phyloP scores from a whole-genome alignment of 208 protist genomes.

The Leishmania gerbilli region DNA sequence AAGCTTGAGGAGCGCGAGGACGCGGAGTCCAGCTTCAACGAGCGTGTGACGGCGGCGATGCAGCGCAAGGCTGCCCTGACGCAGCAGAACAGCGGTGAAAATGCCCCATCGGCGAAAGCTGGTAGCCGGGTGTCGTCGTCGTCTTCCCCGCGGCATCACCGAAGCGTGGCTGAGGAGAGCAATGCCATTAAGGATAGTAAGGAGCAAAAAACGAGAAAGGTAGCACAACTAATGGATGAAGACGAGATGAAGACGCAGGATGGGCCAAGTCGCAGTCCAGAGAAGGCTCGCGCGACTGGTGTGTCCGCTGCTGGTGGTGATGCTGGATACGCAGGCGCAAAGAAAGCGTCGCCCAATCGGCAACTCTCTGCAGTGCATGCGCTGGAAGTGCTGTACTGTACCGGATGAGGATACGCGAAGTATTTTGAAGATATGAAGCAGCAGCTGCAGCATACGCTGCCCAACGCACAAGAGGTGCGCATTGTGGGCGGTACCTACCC shows the following conservation, averaged over 20 bases:
- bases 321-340: background rate
- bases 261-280: background rate
- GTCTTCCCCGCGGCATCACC: background rate
- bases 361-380: constrained; percentile 11
- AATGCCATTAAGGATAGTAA: constrained; percentile 29
- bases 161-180: background rate
- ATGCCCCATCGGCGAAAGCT: constrained; percentile 5
- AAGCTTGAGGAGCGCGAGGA: constrained; percentile 45
- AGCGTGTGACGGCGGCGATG: constrained; percentile 26
- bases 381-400: constrained; percentile 65
- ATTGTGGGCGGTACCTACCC: constrained; percentile 56
- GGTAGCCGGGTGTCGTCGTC: background rate
- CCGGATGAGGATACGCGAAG: constrained; percentile 80
- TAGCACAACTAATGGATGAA: constrained; percentile 27
- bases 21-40: constrained; percentile 28
- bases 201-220: constrained; percentile 7
- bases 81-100: background rate
- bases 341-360: background rate
- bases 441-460: constrained; percentile 35
- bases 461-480: constrained; percentile 41
- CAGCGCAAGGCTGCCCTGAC: constrained; percentile 22
- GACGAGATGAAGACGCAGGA: background rate
- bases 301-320: background rate
- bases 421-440: constrained; percentile 70
- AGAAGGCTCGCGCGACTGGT: background rate